phyloP scores from a whole-genome alignment of 1,139 yeast genomes.

The Suhomyces atakaporum region DNA sequence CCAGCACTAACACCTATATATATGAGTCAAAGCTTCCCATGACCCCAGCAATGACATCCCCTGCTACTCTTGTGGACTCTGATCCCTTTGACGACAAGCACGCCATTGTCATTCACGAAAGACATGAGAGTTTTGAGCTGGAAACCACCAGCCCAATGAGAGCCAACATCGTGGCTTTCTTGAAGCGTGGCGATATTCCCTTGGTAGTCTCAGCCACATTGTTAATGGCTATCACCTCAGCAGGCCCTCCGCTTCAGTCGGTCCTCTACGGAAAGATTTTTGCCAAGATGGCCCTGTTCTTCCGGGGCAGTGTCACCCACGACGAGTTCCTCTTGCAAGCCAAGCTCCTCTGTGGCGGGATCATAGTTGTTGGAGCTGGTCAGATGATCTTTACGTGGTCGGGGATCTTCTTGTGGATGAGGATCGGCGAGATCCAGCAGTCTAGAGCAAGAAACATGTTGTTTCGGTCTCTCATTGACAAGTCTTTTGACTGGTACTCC shows the following conservation, averaged over 20 bases:
- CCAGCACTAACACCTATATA: no score
- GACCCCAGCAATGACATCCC: neutral
- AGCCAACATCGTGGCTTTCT: conserved; percentile 29
- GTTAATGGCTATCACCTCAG: conserved; percentile 42
- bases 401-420: conserved; percentile 64
- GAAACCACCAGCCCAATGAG: neutral
- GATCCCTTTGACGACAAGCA: conserved; percentile 7
- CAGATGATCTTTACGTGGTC: conserved; percentile 55
- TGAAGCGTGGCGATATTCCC: conserved; percentile 25
- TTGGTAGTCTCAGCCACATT: conserved; percentile 25
- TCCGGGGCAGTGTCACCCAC: conserved; percentile 27
- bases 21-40: no score
- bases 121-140: no score
- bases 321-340: conserved; percentile 45
- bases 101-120: no score
- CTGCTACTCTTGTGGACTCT: conserved; percentile 4
- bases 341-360: conserved; percentile 50
- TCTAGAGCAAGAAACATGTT: conserved; percentile 52
- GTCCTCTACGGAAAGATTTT: conserved; percentile 69
- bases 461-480: conserved; percentile 37
- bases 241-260: conserved; percentile 63
- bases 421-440: conserved; percentile 73
- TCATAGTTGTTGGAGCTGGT: conserved; percentile 59
- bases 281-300: conserved; percentile 45
- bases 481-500: conserved; percentile 63